Conservation (phyloP, 768 basidiomycete genomes). For the Mycena sanguinolenta region DNA sequence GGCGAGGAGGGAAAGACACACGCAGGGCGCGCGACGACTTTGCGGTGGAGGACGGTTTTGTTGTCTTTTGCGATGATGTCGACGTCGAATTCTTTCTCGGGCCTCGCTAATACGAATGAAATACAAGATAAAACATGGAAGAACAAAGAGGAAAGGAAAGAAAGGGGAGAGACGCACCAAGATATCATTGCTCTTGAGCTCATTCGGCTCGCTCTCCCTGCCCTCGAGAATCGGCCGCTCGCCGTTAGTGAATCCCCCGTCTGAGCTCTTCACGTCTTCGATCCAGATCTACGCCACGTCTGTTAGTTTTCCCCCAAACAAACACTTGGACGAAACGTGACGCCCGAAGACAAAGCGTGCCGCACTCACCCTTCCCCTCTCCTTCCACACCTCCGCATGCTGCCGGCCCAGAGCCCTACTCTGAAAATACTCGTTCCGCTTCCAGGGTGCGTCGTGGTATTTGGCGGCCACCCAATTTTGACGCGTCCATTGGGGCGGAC, state of each 20-base stretch:
- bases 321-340: too few species aligned
- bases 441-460: slow-evolving; percentile 93
- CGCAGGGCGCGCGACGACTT: slow-evolving; percentile 96
- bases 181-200: slow-evolving; percentile 95
- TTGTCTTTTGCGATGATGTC: slow-evolving; percentile 99
- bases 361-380: slow-evolving; percentile 86
- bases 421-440: slow-evolving; percentile 97
- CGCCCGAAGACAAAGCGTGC: too few species aligned
- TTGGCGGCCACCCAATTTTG: slow-evolving; percentile 96
- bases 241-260: slow-evolving; percentile 98
- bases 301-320: too few species aligned
- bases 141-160: too few species aligned
- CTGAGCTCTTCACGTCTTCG: slow-evolving; percentile 97
- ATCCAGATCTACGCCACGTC: too few species aligned
- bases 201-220: slow-evolving; percentile 91
- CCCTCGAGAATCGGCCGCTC: slow-evolving; percentile 92
- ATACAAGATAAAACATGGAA: too few species aligned
- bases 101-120: too few species aligned
- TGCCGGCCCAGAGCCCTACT: slow-evolving; percentile 92
- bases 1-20: slow-evolving; percentile 89
- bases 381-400: slow-evolving; percentile 99
- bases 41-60: slow-evolving; percentile 97
- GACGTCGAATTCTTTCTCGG: slow-evolving; percentile 99
- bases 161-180: slow-evolving; percentile 70
- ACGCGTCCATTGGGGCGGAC: too few species aligned